Evolutionary conservation across 2,329 filamentous ascomycete genomes (phyloP).

Genomic region (Juglanconis oblonga): DNA sequence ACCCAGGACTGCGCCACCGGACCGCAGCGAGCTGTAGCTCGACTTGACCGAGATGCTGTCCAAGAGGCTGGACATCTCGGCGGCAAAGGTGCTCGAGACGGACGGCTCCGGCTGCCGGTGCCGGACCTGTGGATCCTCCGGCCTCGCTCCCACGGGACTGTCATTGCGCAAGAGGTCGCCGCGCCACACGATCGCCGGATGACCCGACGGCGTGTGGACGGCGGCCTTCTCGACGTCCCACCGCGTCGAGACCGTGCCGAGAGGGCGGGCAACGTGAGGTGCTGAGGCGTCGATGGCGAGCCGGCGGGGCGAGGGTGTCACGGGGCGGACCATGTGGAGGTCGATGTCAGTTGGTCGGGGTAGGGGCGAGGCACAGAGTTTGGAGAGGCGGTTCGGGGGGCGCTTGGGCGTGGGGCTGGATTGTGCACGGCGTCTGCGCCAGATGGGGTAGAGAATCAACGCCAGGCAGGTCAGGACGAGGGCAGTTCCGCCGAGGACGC

Average conservation of each 20-base stretch:
- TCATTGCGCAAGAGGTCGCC: neutral
- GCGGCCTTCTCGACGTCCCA: conserved; percentile 8
- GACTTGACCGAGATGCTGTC: conserved; percentile 10
- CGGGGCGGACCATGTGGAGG: neutral
- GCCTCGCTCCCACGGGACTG: neutral
- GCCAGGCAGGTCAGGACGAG: conserved; percentile 1
- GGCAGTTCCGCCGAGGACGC: conserved; percentile 4
- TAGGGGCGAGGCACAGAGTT: neutral
- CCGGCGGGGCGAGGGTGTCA: neutral
- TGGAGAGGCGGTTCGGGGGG: neutral
- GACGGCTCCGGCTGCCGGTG: neutral
- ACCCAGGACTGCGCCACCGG: neutral
- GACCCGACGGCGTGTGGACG: neutral
- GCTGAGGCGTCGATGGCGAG: neutral
- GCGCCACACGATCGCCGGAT: neutral
- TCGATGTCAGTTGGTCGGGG: neutral
- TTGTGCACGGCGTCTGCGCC: neutral
- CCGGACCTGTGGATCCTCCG: neutral
- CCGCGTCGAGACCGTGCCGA: neutral
- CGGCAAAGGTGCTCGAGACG: conserved; percentile 1
- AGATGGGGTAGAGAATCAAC: neutral
- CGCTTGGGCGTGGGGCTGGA: neutral
- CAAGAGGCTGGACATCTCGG: conserved; percentile 6
- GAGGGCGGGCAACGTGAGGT: neutral
- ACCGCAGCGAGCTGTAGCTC: conserved; percentile 7